Percentiles rank a stretch among this genome's conserved stretches.
Conservation (phyloP, 2,329 filamentous ascomycete genomes). For the Sporothrix sp. region DNA sequence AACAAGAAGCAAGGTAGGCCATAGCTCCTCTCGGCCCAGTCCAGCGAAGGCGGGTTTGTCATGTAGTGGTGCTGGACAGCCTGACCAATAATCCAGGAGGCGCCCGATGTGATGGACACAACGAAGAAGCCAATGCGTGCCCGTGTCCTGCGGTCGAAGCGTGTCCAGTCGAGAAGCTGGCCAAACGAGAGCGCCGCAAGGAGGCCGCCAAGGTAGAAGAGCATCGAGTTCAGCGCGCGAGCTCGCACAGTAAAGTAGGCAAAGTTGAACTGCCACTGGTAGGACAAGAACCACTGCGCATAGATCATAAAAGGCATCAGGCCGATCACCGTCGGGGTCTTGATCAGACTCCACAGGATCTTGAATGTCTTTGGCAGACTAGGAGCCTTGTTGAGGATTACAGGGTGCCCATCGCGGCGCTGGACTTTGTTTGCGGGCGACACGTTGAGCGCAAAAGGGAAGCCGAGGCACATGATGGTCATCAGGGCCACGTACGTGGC, state of each 20-base stretch:
- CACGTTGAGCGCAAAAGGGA: slow-evolving; percentile 14
- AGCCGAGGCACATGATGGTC: slow-evolving; percentile 17
- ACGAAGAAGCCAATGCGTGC: slow-evolving; percentile 14
- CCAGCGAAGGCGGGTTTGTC: slow-evolving; percentile 11
- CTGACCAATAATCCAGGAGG: slow-evolving; percentile 16
- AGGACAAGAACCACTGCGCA: slow-evolving; percentile 14
- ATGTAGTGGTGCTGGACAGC: slow-evolving; percentile 14
- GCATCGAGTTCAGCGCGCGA: slow-evolving; percentile 13
- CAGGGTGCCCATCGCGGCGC: slow-evolving; percentile 14
- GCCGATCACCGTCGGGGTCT: slow-evolving; percentile 5
- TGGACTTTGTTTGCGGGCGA: slow-evolving; percentile 10
- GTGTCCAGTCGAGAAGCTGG: slow-evolving; percentile 15
- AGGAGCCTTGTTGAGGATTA: slow-evolving; percentile 8
- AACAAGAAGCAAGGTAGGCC: slow-evolving; percentile 15
- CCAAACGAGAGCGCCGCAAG: slow-evolving; percentile 9
- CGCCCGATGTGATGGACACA: slow-evolving; percentile 8
- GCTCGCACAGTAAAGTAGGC: slow-evolving; percentile 17
- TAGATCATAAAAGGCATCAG: slow-evolving; percentile 15
- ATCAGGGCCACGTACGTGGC: slow-evolving; percentile 16
- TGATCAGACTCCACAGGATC: slow-evolving; percentile 9
- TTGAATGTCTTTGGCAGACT: slow-evolving; percentile 5
- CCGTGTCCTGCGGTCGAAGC: slow-evolving; percentile 6
- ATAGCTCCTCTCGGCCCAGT: slow-evolving; percentile 12
- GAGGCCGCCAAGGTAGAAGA: slow-evolving; percentile 10
- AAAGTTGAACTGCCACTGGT: slow-evolving; percentile 19